Base-by-base conservation (phyloP, 495 filamentous ascomycete genomes). In the Aspergillus bridgeri region DNA sequence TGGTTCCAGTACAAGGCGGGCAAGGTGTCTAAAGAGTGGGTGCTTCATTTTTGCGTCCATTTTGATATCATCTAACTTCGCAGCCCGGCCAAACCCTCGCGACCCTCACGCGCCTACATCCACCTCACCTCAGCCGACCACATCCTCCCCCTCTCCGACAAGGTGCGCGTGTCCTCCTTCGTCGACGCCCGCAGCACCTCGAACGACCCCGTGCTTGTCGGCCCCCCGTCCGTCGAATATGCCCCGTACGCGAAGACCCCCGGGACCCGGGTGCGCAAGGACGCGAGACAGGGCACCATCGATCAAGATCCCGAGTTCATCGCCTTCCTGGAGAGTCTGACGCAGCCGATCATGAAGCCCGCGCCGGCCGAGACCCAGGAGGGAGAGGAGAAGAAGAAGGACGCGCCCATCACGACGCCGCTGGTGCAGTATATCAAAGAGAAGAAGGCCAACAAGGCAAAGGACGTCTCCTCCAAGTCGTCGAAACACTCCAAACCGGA, bases 281-380 rank as follows among this genome's bases (percentile, higher is more conserved):
- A 98, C 78, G 83, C 83, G 57, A 86, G 93, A 3, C 90, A 96
- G 68, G 94, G 95, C 45, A 95, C 90, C 5, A 97, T 98, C 57
- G 94, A 98, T 62, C 91, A 93, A 64, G 94, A 98, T 68, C 84
- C 88, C 0, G 94, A 98, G 56, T 98, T 98, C 61, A 95, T 96
- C 73, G 83, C 83, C 20, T 98, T 98, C 65, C 82, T 98, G 6
- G 89, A 95, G 69, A 86, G 83, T 49, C 81, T 96, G 8, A 94
- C 92, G 3, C 88, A 89, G 51, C 91, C 91, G 0, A 82, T 88
- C 25, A 72, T 77, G 6, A 86, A 82, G 58, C 70, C 82, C 4
- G 46, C 68, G 0, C 50, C 75, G 7, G 74, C 82, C 3, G 86
- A 88, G 38, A 70, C 75, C 6, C 77, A 80, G 11, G 82, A 84